phyloP scores from a whole-genome alignment of 495 filamentous ascomycete genomes.

The Hyaloscypha variabilis region DNA sequence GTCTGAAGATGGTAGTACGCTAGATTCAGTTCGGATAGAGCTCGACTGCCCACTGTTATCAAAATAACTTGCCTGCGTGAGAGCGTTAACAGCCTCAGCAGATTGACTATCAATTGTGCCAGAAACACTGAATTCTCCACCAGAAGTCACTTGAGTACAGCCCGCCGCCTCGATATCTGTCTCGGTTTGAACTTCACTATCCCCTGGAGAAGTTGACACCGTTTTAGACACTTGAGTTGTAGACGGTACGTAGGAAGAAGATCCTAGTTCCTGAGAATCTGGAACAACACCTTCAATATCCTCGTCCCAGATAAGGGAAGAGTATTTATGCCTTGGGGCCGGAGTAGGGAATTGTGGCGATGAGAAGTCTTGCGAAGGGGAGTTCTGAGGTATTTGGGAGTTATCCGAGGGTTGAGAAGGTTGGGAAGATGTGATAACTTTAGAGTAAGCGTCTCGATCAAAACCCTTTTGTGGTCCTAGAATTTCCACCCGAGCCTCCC shows the following conservation, averaged over 20 bases:
- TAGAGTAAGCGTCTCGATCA: constrained; percentile 24
- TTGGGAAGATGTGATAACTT: constrained; percentile 17
- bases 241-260: background rate
- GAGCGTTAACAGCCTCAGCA: background rate
- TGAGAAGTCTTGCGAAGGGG: background rate
- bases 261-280: constrained; percentile 24
- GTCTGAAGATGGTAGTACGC: background rate
- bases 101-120: background rate
- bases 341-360: background rate
- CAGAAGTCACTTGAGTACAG: constrained; percentile 1
- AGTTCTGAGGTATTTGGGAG: background rate
- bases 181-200: background rate
- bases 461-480: constrained; percentile 12
- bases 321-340: background rate
- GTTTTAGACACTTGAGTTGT: constrained; percentile 4
- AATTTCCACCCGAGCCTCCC: constrained; percentile 20
- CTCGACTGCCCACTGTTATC: background rate
- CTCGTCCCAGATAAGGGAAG: constrained; percentile 21
- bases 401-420: constrained; percentile 15
- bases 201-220: background rate
- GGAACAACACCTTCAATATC: constrained; percentile 18
- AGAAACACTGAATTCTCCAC: background rate
- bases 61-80: background rate
- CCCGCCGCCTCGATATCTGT: background rate
- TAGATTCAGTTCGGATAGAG: background rate